Conservation (phyloP, 768 basidiomycete species). For the Mycena pura region DNA sequence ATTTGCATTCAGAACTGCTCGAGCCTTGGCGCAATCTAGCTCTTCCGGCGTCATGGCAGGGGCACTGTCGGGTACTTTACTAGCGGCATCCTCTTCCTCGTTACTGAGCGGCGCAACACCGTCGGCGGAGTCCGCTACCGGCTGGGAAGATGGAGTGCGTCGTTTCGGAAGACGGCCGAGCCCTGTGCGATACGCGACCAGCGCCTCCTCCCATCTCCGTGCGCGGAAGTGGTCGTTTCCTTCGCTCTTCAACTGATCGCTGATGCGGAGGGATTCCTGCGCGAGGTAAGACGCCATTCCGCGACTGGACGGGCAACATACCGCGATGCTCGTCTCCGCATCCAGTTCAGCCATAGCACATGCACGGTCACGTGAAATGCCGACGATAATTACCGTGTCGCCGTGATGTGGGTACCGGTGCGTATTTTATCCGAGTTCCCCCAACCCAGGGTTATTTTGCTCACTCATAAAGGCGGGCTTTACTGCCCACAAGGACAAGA, state of each 20-base stretch:
- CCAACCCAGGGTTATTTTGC: background rate
- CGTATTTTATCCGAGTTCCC: background rate
- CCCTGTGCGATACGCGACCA: constrained; percentile 72
- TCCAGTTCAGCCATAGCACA: background rate
- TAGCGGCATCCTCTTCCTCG: constrained; percentile 24
- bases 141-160: constrained; percentile 25
- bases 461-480: no score
- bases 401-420: background rate
- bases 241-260: constrained; percentile 70
- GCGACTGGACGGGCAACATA: background rate
- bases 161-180: constrained; percentile 70
- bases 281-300: constrained; percentile 10
- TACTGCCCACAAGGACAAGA: background rate
- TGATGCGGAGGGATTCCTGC: constrained; percentile 55
- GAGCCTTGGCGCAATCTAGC: constrained; percentile 57
- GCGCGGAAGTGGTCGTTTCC: constrained; percentile 80
- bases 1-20: constrained; percentile 85
- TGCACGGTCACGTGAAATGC: constrained; percentile 6
- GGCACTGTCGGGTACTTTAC: constrained; percentile 32
- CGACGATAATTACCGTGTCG: background rate
- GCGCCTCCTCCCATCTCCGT: constrained; percentile 71
- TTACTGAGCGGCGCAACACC: constrained; percentile 25
- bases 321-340: background rate
- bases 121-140: constrained; percentile 25
- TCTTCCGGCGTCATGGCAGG: constrained; percentile 42